Evolutionary conservation across 768 basidiomycete species (phyloP).

Genomic region (Suillus cothurnatus): DNA sequence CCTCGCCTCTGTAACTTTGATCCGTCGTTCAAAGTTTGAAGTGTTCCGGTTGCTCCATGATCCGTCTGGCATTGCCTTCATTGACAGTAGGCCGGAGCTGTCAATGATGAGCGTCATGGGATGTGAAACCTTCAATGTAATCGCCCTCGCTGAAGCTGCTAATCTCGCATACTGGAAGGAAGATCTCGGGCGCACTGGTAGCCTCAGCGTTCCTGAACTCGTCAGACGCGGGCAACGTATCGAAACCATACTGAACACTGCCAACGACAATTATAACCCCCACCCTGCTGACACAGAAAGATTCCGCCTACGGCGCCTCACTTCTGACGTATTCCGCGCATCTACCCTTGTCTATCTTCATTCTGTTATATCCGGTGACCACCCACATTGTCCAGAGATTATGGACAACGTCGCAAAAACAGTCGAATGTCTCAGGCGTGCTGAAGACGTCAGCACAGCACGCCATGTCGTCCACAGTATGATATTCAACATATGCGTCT

Average conservation of each 20-base stretch:
- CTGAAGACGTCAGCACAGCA: slow-evolving; percentile 39
- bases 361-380: slow-evolving; percentile 74
- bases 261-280: not conserved
- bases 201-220: slow-evolving; percentile 62
- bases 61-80: slow-evolving; percentile 12
- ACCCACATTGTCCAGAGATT: slow-evolving; percentile 68
- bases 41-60: slow-evolving; percentile 61
- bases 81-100: slow-evolving; percentile 44
- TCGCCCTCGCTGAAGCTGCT: slow-evolving; percentile 77
- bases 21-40: slow-evolving; percentile 53
- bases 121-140: slow-evolving; percentile 77
- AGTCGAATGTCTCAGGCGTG: slow-evolving; percentile 46
- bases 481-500: slow-evolving; percentile 76
- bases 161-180: slow-evolving; percentile 69
- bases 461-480: slow-evolving; percentile 72
- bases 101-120: slow-evolving; percentile 88
- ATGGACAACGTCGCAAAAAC: slow-evolving; percentile 53
- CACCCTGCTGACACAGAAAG: slow-evolving; percentile 10
- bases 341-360: slow-evolving; percentile 76
- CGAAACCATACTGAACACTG: slow-evolving; percentile 39
- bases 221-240: slow-evolving; percentile 55
- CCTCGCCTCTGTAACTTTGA: slow-evolving; percentile 74
- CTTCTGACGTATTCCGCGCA: slow-evolving; percentile 70
- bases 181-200: slow-evolving; percentile 36
- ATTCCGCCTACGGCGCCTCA: slow-evolving; percentile 43